A percentile compares a stretch with the other conserved stretches of the same genome.
phyloP scores from a whole-genome alignment of 2,329 filamentous ascomycete genomes.

The Neofusicoccum sp. region DNA sequence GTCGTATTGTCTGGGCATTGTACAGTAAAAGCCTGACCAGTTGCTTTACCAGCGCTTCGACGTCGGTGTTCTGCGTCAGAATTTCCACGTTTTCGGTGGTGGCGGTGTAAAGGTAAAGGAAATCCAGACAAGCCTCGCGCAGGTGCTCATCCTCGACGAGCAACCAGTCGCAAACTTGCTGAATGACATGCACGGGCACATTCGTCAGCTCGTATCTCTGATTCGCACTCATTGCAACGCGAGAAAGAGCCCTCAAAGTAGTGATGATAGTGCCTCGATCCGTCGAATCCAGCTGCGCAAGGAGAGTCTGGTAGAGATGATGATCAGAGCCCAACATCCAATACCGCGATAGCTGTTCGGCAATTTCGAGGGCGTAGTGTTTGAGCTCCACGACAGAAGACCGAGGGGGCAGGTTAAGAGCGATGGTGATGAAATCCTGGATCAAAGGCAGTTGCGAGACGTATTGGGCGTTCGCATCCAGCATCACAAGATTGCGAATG shows the following conservation, averaged over 20 bases:
- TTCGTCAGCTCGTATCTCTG: slow-evolving; percentile 65
- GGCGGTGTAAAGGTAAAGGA: slow-evolving; percentile 93
- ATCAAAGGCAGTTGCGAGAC: slow-evolving; percentile 74
- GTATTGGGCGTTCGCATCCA: slow-evolving; percentile 84
- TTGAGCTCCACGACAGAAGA: slow-evolving; percentile 80
- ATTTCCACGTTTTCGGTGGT: slow-evolving; percentile 80
- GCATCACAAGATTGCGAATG: slow-evolving; percentile 92
- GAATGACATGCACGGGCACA: slow-evolving; percentile 67
- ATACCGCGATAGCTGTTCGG: slow-evolving; percentile 85
- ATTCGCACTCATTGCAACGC: slow-evolving; percentile 80
- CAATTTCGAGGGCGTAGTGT: slow-evolving; percentile 88
- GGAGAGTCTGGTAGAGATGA: slow-evolving; percentile 75
- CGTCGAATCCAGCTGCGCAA: slow-evolving; percentile 55
- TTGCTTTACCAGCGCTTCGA: slow-evolving; percentile 72
- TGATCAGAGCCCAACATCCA: slow-evolving; percentile 72
- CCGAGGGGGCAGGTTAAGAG: slow-evolving; percentile 74
- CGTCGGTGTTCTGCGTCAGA: slow-evolving; percentile 63
- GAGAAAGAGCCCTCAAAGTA: slow-evolving; percentile 76
- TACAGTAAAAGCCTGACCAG: slow-evolving; percentile 79
- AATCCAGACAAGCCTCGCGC: slow-evolving; percentile 84
- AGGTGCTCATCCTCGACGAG: slow-evolving; percentile 88
- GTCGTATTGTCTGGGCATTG: slow-evolving; percentile 66
- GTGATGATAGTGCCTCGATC: slow-evolving; percentile 85
- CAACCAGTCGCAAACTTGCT: slow-evolving; percentile 72
- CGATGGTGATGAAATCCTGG: slow-evolving; percentile 80